Evolutionary conservation across 345 rosid species (phyloP), one percentile per base, ranked within the genome.

Genomic region (Geranium brycei): DNA sequence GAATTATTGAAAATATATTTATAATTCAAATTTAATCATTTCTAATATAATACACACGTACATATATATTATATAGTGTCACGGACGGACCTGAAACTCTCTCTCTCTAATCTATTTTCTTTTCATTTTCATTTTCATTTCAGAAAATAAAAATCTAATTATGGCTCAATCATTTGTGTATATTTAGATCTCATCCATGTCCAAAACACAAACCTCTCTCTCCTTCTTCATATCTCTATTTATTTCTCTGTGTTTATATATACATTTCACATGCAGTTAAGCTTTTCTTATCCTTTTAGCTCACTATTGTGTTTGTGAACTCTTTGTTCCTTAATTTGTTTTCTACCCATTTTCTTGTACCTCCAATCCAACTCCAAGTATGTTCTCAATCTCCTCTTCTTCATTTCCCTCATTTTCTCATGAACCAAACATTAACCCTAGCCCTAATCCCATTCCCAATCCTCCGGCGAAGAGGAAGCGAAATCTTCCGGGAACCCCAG

Each of bases 401-500:
- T 76, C 86, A 31, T 19, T 75, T 58, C 79, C 81, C 30, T 83
- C 77, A 47, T 82, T 79, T 78, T 77, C 32, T 19, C 83, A 69
- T 63, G 82, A 84, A 66, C 90, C 84, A 64, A 74, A 64, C 60
- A n/a, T 13, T 16, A 59, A 59, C n/a, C 66, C 77, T 2, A 23
- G 2, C 28, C 1, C 28, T 2, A 23, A 23, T 2, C 1, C 28
- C 28, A 23, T 0, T 2, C 28, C 28, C 2, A 23, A 23, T 23
- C 28, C 28, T 2, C 73, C 73, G 23, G 62, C 82, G 69, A 87
- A 86, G 72, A 92, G 82, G 89, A 87, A 83, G 74, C 82, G 98
- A 81, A 92, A 84, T 64, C 82, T 85, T 41, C 98, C 98, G n/a
- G 96, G 98, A 66, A 92, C 87, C 31, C 98, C 98, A 62, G 96